Evolutionary conservation across 1,139 yeast genomes (phyloP), one percentile per base, ranked within the genome.

Genomic region (Hyphopichia khmerensis): DNA sequence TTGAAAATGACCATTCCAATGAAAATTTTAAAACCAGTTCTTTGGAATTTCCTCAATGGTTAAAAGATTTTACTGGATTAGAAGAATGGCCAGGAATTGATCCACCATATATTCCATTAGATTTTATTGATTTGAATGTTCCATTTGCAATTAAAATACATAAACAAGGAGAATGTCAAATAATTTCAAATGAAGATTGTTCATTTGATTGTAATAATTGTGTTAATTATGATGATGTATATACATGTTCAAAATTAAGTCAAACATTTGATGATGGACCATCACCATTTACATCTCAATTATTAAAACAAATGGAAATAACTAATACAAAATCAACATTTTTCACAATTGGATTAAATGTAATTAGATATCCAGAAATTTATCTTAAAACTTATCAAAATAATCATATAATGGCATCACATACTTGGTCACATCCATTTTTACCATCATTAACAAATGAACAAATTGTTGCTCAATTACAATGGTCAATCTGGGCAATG

Each of bases 401-500:
- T 36, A 96, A 96, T 17, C 97, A 93, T 60, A 65, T 90, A 31
- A 68, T 90, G 59, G 98, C 88, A 1, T 78, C 91, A 0, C 99
- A 91, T 61, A 89, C 97, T 1, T 91, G 97, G 96, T 82, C 93
- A 4, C 98, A 91, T 65, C 82, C 83, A 45, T 87, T 84, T 53
- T 72, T 91, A 47, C 97, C 98, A 1, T 66, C 82, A 1, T 69
- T 91, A 44, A 63, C 80, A 15, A 89, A 89, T 59, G 93, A 88
- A 61, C 79, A 88, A 48, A 80, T 91, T 17, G 82, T 87, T 45
- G 96, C 97, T 0, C 96, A 91, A 60, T 67, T 91, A 38, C 84
- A 91, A 64, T 91, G 98, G 99, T 85, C 95, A 1, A 82, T 90
- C 32, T 91, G 98, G 98, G 96, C 97, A 5, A 88, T 90, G 95